Evolutionary conservation across 2,329 filamentous ascomycete genomes (phyloP), one percentile per base, ranked within the genome.

Genomic region (Geosmithia morbida): DNA sequence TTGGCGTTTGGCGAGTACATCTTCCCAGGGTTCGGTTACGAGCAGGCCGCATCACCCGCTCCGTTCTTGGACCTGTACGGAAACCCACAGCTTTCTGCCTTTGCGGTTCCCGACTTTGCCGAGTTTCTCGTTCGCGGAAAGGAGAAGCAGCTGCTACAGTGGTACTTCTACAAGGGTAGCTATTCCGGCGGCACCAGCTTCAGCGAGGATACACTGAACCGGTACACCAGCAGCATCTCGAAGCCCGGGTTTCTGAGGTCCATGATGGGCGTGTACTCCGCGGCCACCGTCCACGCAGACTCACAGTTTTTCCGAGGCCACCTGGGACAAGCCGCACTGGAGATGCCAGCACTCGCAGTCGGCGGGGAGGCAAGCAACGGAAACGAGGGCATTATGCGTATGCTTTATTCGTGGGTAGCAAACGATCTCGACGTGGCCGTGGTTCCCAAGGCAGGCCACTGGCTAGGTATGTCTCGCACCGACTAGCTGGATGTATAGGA

Each of bases 111-210:
- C 0, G 70, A 72, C 20, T 57, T 67, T 2, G 69, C 70, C 0
- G 61, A 69, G 47, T 71, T 66, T 48, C 64, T 72, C 48, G 66
- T 72, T 49, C 53, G 53, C 0, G 67, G 64, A 0, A 59, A 60
- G 1, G 68, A 71, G 51, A 64, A 57, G 49, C 56, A 68, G 49
- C 64, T 71, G 51, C 53, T 71, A 1, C 51, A 60, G 16, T 70
- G 68, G 69, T 71, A 70, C 45, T 71, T 71, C 48, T 71, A 57
- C 48, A 68, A 72, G 33, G 57, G 57, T 0, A 64, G 59, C 17
- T 72, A 71, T 50, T 62, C 64, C 0, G 67, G 68, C 1, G 54
- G 54, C 1, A 53, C 60, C 33, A 55, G 60, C 1, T 59, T 70
- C 13, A 59, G 59, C 1, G 59, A 64, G 39, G 65, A 68, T 13